Evolutionary conservation across 331 rosid species (phyloP).

Genomic region (Quercus phellos): DNA sequence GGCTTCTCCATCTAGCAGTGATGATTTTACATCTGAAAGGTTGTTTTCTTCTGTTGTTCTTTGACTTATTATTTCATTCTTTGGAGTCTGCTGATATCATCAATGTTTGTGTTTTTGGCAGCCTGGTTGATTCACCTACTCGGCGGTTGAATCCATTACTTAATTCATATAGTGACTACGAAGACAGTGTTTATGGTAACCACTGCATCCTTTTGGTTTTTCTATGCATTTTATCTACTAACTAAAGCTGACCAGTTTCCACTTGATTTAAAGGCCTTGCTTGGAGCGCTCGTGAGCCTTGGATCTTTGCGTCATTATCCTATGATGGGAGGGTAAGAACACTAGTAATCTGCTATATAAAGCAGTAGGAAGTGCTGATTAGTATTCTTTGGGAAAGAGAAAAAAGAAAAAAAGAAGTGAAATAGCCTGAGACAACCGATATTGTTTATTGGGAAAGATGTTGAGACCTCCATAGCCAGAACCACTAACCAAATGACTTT

Average conservation of each 20-base stretch:
- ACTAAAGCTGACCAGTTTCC: slow-evolving; percentile 1
- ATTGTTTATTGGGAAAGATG: not conserved
- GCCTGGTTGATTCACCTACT: slow-evolving; percentile 54
- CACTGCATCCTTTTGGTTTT: not conserved
- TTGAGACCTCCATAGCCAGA: not conserved
- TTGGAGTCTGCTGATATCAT: slow-evolving; percentile 5
- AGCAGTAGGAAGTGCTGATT: not conserved
- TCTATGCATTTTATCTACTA: not conserved
- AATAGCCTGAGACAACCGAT: not conserved
- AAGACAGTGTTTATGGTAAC: slow-evolving; percentile 90
- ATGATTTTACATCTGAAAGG: slow-evolving; percentile 57
- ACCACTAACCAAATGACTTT: not conserved
- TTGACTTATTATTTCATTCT: not conserved
- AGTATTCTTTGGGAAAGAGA: not conserved
- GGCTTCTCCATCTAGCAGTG: slow-evolving; percentile 44
- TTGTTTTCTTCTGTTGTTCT: slow-evolving; percentile 28
- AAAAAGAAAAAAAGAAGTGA: not conserved
- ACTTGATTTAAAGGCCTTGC: slow-evolving; percentile 62
- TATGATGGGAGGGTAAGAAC: slow-evolving; percentile 96
- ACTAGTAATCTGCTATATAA: not conserved
- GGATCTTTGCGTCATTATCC: slow-evolving; percentile 95
- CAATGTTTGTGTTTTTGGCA: slow-evolving; percentile 33
- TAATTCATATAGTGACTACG: slow-evolving; percentile 80
- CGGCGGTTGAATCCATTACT: slow-evolving; percentile 61
- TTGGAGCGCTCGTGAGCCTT: slow-evolving; percentile 93